Evolutionary conservation across 768 basidiomycete genomes (phyloP).

Genomic region (Auriscalpium vulgare): DNA sequence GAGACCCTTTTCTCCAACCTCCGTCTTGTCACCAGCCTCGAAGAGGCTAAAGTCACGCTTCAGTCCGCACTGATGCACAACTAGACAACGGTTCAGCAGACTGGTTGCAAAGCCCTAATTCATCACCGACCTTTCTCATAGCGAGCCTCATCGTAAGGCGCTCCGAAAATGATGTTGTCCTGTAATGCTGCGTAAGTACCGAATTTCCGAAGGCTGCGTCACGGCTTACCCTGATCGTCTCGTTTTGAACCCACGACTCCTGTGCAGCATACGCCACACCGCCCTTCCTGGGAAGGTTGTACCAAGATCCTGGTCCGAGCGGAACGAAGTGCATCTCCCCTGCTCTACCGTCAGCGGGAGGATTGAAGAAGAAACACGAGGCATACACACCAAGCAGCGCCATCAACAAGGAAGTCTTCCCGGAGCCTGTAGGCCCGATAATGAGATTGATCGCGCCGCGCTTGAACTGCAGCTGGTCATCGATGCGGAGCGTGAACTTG

Average conservation of each 20-base stretch:
- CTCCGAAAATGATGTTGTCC: constrained; percentile 47
- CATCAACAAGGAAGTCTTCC: constrained; percentile 62
- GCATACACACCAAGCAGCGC: constrained; percentile 37
- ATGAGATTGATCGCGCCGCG: constrained; percentile 47
- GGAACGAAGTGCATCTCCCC: constrained; percentile 63
- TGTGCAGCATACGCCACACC: constrained; percentile 80
- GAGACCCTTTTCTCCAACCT: constrained; percentile 54
- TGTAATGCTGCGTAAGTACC: background rate
- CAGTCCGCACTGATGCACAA: constrained; percentile 14
- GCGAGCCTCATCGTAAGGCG: constrained; percentile 34
- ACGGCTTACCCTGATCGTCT: constrained; percentile 50
- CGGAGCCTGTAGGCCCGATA: constrained; percentile 48
- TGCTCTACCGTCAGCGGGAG: background rate
- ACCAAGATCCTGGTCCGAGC: constrained; percentile 48
- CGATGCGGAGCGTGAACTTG: constrained; percentile 41
- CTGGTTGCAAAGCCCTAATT: too few species aligned
- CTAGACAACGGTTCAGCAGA: background rate
- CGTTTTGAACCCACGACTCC: constrained; percentile 81
- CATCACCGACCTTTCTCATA: constrained; percentile 31
- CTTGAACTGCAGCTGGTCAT: constrained; percentile 49
- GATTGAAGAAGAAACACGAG: background rate
- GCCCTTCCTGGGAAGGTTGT: constrained; percentile 54
- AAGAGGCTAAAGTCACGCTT: constrained; percentile 39
- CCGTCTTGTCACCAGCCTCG: constrained; percentile 42
- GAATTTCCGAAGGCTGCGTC: constrained; percentile 18